Evolutionary conservation across 2,329 filamentous ascomycete species (phyloP).

Genomic region (Ophiostoma triangulosporum): DNA sequence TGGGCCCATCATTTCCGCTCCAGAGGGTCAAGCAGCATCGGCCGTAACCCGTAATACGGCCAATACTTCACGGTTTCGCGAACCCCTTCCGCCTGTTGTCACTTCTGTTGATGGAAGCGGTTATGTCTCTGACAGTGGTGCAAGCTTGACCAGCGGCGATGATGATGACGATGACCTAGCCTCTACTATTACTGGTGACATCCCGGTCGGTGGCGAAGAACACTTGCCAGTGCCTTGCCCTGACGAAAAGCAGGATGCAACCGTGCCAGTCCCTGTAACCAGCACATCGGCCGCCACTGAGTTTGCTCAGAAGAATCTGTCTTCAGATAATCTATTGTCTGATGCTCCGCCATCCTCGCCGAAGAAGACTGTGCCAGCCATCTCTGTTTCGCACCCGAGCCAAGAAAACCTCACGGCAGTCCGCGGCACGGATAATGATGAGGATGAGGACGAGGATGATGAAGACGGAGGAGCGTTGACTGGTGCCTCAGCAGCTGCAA

Average conservation of each 20-base stretch:
- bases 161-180: background rate
- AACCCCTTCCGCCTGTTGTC: conserved; percentile 58
- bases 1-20: conserved; percentile 34
- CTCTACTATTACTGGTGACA: background rate
- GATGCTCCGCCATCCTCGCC: background rate
- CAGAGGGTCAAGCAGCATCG: conserved; percentile 25
- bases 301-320: background rate
- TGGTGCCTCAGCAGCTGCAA: background rate
- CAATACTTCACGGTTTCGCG: conserved; percentile 43
- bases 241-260: conserved; percentile 12
- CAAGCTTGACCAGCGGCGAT: conserved; percentile 12
- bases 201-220: background rate
- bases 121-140: conserved; percentile 45
- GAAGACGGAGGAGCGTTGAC: background rate
- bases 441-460: background rate
- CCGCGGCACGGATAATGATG: background rate
- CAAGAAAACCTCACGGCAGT: conserved; percentile 15
- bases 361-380: conserved; percentile 25
- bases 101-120: conserved; percentile 54
- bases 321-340: background rate
- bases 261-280: conserved; percentile 6
- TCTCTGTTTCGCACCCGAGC: conserved; percentile 31
- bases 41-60: conserved; percentile 31
- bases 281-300: background rate
- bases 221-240: conserved; percentile 11